Percentiles rank a stretch among this genome's conserved stretches.
These are phyloP conservation scores for Neocatenulostroma microsporum DNA, from an alignment of 2,329 filamentous ascomycete genomes.

Conservation along the genomic window DNA sequence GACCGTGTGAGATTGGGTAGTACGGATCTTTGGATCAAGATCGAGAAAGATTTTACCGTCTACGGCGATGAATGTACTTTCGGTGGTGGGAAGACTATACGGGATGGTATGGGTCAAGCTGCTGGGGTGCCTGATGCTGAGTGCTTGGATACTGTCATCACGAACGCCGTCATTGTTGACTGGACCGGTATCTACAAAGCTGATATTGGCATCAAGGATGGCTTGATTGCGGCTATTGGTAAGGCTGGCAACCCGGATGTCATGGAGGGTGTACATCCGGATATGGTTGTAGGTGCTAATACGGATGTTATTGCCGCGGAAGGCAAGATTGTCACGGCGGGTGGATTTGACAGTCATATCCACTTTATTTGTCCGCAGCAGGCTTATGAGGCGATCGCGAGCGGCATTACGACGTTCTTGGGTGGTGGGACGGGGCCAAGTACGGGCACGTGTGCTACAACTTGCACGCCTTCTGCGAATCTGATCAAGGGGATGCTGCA, in stretches of 20 bases:
- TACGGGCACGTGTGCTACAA: conserved; percentile 84
- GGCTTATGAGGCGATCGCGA: conserved; percentile 70
- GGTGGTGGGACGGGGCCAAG: conserved; percentile 91
- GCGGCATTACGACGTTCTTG: conserved; percentile 82
- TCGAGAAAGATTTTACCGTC: conserved; percentile 74
- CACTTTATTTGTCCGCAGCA: conserved; percentile 96
- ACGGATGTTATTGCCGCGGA: conserved; percentile 91
- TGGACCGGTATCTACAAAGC: conserved; percentile 93
- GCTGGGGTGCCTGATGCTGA: conserved; percentile 65
- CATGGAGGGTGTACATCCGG: conserved; percentile 75
- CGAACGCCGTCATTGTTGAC: conserved; percentile 84
- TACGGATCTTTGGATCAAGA: conserved; percentile 83
- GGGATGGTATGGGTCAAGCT: conserved; percentile 94
- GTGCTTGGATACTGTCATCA: conserved; percentile 75
- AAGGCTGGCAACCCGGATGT: conserved; percentile 97
- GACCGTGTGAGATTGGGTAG: conserved; percentile 74
- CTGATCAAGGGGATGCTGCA: conserved; percentile 87
- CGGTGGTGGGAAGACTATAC: conserved; percentile 84
- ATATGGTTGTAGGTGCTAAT: conserved; percentile 75
- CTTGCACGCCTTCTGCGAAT: conserved; percentile 78
- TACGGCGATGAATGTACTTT: conserved; percentile 96
- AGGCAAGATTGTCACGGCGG: conserved; percentile 82
- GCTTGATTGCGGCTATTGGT: conserved; percentile 78
- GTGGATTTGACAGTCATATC: conserved; percentile 82
- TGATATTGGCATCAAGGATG: conserved; percentile 87